Evolutionary conservation across 441 rosid genomes (phyloP).

Genomic region (Pelargonium myrrhifolium): DNA sequence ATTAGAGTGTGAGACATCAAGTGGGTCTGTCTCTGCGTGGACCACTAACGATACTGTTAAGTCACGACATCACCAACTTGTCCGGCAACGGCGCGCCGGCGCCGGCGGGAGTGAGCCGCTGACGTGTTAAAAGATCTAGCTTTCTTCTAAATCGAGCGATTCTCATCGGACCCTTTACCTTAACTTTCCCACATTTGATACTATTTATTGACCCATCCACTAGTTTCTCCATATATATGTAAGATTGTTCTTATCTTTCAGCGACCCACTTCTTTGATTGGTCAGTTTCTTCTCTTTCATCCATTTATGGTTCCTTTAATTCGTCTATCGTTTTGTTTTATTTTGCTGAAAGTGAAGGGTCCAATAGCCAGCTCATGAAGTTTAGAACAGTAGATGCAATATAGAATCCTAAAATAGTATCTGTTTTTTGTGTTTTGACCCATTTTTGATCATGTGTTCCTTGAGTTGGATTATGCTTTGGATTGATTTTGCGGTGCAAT

Average conservation of each 20-base stretch:
- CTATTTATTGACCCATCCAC: neutral
- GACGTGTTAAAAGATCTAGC: neutral
- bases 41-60: too few relatives aligned
- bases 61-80: too few relatives aligned
- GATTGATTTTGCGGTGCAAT: neutral
- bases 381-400: too few relatives aligned
- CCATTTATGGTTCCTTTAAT: neutral
- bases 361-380: too few relatives aligned
- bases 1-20: too few relatives aligned
- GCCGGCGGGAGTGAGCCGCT: too few relatives aligned
- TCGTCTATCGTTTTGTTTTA: neutral
- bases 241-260: neutral
- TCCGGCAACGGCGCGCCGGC: too few relatives aligned
- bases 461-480: neutral
- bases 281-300: neutral
- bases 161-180: neutral
- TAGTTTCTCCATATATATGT: neutral
- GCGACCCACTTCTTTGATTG: constrained; percentile 5
- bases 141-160: neutral
- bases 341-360: neutral
- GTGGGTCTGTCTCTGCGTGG: too few relatives aligned
- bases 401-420: too few relatives aligned
- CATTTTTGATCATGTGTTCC: neutral
- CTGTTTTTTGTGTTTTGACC: too few relatives aligned
- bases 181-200: neutral